These are phyloP conservation scores for Citrus inodora DNA, from an alignment of 345 rosid species.

Conservation along the genomic window DNA sequence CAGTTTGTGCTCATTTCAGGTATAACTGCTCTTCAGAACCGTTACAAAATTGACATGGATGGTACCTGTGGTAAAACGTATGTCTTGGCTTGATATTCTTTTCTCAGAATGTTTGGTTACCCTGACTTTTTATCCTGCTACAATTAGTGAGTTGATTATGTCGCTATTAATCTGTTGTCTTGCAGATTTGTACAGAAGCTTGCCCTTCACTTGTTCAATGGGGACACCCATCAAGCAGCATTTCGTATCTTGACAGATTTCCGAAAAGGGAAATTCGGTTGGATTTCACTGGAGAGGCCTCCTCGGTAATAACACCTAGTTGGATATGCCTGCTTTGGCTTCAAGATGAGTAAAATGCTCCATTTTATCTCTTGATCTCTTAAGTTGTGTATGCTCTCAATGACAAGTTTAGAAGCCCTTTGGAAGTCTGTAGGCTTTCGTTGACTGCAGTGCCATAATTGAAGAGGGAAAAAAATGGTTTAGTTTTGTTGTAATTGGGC, in stretches of 20 bases:
- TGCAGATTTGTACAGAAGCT: constrained; percentile 79
- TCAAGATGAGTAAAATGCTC: not conserved
- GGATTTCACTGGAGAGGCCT: constrained; percentile 78
- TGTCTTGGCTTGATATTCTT: constrained; percentile 12
- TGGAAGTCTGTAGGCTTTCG: not conserved
- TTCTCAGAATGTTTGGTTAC: not conserved
- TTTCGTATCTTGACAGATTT: constrained; percentile 81
- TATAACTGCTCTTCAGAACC: constrained; percentile 47
- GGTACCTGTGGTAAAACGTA: constrained; percentile 59
- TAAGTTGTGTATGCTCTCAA: not conserved
- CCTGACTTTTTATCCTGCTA: not conserved
- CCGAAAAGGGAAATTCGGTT: constrained; percentile 86
- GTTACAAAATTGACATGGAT: constrained; percentile 66
- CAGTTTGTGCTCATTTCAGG: constrained; percentile 33
- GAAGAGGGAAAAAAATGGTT: not conserved
- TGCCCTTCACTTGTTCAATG: constrained; percentile 70
- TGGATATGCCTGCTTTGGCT: not conserved
- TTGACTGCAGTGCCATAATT: not conserved
- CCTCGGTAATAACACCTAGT: constrained; percentile 30
- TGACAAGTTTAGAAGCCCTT: not conserved
- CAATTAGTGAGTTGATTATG: constrained; percentile 4
- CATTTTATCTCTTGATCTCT: not conserved
- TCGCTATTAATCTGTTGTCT: constrained; percentile 10
- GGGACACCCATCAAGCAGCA: constrained; percentile 81
- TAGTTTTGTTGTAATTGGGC: not conserved